Evolutionary conservation across 352 stramenopile genomes (phyloP), one percentile per base, ranked within the genome.

Genomic region (Phytopythium montanum): DNA sequence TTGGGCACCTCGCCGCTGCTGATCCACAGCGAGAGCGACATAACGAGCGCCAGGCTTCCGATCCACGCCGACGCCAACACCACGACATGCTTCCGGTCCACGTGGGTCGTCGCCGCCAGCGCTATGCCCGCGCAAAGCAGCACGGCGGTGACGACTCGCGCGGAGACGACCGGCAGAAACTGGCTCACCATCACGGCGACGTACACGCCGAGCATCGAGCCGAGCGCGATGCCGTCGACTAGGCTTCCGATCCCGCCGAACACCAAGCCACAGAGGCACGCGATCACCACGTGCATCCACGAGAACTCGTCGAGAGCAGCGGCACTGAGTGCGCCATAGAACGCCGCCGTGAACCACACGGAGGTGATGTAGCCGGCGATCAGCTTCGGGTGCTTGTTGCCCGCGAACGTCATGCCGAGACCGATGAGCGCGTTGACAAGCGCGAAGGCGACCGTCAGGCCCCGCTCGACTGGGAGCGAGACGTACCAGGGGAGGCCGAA

Each of bases 401-500:
- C 87, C 25, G 70, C 72, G 63, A 92, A 87, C 9, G 70, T 64
- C 62, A 93, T 86, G 36, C 75, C 66, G 26, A 87, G 39, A 8
- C 79, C 77, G 29, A 81, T 41, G 23, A 81, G 44, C 12, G 73
- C 74, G 64, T 91, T 91, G 23, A 92, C 19, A 9, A 80, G 59
- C 19, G 83, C 81, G 25, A 92, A 87, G 18, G 85, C 48, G 26
- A 72, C 60, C 21, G 74, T 54, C 1, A 94, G 62, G 5, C 36
- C 68, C 3, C 61, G 44, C 25, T 88, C 79, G 3, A 92, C 64
- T 28, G 62, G 71, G 28, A 96, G 59, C 25, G 83, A 80, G 16
- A 81, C 72, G 39, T 96, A 96, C 85, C 85, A 96, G 16, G 87
- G 80, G 3, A 96, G 70, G 36, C 87, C 87, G 60, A 89, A 96